Conservation (phyloP, 2,329 filamentous ascomycete genomes). For the Chaetomium sp. region DNA sequence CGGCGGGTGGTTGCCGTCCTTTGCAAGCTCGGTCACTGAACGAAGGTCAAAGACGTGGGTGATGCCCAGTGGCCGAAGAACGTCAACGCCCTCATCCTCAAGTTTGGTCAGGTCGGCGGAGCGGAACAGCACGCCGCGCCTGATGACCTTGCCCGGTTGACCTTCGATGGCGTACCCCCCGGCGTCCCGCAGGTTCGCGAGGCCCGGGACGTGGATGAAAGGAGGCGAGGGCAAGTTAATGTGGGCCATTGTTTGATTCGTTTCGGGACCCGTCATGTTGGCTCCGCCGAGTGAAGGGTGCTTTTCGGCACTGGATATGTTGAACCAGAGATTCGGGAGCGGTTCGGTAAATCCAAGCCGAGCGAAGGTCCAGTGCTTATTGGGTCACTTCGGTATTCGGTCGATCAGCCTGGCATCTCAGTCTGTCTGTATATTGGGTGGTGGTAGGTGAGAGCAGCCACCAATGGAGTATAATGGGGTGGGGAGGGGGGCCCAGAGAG, state of each 20-base stretch:
- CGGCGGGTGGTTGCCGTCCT: constrained; percentile 41
- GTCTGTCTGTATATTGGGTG: background rate
- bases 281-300: background rate
- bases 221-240: constrained; percentile 45
- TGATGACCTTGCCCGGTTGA: constrained; percentile 46
- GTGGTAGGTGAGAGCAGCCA: background rate
- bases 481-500: too few relatives aligned
- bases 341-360: background rate
- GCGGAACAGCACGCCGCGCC: constrained; percentile 62
- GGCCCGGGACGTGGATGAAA: constrained; percentile 56
- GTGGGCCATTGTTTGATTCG: constrained; percentile 1
- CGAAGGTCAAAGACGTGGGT: constrained; percentile 69
- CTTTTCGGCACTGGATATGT: background rate
- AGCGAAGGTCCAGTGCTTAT: background rate
- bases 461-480: background rate
- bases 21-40: constrained; percentile 59
- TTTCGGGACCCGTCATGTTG: background rate
- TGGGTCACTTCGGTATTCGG: background rate
- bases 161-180: constrained; percentile 57
- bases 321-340: background rate
- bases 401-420: background rate
- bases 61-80: constrained; percentile 60
- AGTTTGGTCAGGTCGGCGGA: constrained; percentile 66
- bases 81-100: constrained; percentile 54
- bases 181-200: constrained; percentile 70